Evolutionary conservation across 1,139 yeast species (phyloP).

Genomic region (Lodderomyces theae): DNA sequence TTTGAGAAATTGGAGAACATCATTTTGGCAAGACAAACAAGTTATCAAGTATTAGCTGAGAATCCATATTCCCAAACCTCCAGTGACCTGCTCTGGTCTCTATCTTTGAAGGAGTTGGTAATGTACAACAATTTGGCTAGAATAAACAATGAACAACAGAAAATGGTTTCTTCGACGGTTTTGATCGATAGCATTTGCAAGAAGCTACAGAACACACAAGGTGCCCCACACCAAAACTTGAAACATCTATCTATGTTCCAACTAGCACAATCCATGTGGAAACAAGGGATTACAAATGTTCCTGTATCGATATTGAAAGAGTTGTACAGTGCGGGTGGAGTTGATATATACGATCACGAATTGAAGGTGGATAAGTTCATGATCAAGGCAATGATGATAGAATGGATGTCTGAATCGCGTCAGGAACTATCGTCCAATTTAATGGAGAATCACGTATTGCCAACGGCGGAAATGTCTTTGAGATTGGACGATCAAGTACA

Average conservation of each 20-base stretch:
- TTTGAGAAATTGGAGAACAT: slow-evolving; percentile 39
- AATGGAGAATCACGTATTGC: slow-evolving; percentile 53
- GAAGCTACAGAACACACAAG: slow-evolving; percentile 14
- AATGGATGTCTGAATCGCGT: slow-evolving; percentile 71
- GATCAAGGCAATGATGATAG: slow-evolving; percentile 53
- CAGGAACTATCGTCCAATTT: slow-evolving; percentile 63
- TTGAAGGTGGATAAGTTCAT: slow-evolving; percentile 26
- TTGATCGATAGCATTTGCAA: slow-evolving; percentile 39
- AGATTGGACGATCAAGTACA: slow-evolving; percentile 18
- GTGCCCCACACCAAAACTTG: slow-evolving; percentile 13
- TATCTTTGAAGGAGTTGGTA: slow-evolving; percentile 39
- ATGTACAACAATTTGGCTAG: slow-evolving; percentile 43
- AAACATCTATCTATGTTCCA: slow-evolving; percentile 40
- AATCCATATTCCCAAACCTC: neutral
- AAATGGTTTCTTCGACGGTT: slow-evolving; percentile 49
- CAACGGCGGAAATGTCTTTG: slow-evolving; percentile 29
- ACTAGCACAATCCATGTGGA: slow-evolving; percentile 60
- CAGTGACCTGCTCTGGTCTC: slow-evolving; percentile 19
- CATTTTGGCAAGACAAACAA: slow-evolving; percentile 36
- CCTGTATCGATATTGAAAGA: slow-evolving; percentile 51
- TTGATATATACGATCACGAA: slow-evolving; percentile 19
- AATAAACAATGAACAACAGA: slow-evolving; percentile 36
- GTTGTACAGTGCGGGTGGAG: slow-evolving; percentile 17
- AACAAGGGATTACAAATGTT: slow-evolving; percentile 49
- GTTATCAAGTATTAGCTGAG: slow-evolving; percentile 26